Evolutionary conservation across 306 rosid species (phyloP), one percentile per base, ranked within the genome.

Genomic region (Hippophae rhamnoides): DNA sequence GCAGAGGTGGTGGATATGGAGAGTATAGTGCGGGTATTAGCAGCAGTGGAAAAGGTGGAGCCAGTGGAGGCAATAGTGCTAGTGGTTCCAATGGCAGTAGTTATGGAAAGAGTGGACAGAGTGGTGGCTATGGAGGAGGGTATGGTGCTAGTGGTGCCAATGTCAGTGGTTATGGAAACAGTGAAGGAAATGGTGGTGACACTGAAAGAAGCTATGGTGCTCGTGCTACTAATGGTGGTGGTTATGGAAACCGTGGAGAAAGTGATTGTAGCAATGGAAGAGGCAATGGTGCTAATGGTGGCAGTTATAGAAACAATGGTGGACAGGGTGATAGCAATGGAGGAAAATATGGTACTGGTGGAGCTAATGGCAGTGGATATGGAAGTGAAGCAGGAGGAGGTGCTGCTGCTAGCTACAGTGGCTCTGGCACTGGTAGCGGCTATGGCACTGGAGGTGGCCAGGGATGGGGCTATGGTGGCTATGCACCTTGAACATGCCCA

Each of bases 1-100:
- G 38, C 23, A 18, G 65, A 14, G 69, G 69, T 10, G 52, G 6
- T 13, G 63, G 58, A 10, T 62, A 62, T 43, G 74, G 66, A 80
- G 63, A 10, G 5, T 80, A 76, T 2, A 74, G 62, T 7, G 68
- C 66, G 9, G 79, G 66, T 13, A 83, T 82, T 43, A 78, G 63
- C 31, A 77, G 73, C 25, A 82, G 83, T 6, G 68, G 71, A 12
- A 73, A 67, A 5, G 8, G 70, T 1, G 82, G 86, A 0, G 57
- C 70, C 0, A 77, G 74, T 0, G 67, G 63, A 1, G 70, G 70
- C 0, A 57, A 51, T 6, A 72, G 60, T 2, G 41, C n/a, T 5
- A 57, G 25, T 31, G 72, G 73, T 42, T 44, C 52, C 57, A 69
- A 73, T 6, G 63, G 61, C 25, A 4, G 38, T 31, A 4, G 38